Conservation (phyloP, 495 filamentous ascomycete species). For the Cercophora sp. region DNA sequence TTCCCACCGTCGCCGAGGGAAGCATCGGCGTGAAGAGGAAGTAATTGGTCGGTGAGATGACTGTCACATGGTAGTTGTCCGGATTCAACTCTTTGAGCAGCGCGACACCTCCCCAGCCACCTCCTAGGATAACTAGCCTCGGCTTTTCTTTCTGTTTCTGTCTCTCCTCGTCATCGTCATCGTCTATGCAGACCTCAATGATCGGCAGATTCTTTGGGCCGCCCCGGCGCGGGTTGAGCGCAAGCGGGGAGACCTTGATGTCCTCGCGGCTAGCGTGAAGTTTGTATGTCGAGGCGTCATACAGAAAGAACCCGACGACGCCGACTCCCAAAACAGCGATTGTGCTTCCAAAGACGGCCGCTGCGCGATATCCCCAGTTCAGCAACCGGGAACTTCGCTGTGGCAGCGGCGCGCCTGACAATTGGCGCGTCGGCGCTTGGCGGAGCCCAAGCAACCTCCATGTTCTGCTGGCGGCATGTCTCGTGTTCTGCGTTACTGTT, state of each 20-base stretch:
- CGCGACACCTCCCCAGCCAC: conserved; percentile 92
- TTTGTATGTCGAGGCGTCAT: conserved; percentile 88
- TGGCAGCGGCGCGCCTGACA: conserved; percentile 49
- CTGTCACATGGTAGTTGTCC: conserved; percentile 89
- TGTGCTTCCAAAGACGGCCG: conserved; percentile 47
- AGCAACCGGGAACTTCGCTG: conserved; percentile 38
- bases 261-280: conserved; percentile 61
- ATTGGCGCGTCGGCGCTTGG: conserved; percentile 23
- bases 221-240: conserved; percentile 74
- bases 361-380: conserved; percentile 49
- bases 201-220: conserved; percentile 97
- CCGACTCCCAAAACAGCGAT: conserved; percentile 41
- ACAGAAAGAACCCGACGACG: conserved; percentile 84
- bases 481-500: background rate
- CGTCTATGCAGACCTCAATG: conserved; percentile 77
- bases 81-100: conserved; percentile 86
- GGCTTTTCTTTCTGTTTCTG: conserved; percentile 76
- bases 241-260: conserved; percentile 75
- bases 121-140: conserved; percentile 84
- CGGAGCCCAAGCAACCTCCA: conserved; percentile 13
- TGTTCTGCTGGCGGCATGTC: background rate
- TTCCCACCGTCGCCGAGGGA: conserved; percentile 93
- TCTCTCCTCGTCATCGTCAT: conserved; percentile 71
- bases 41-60: conserved; percentile 91
- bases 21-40: conserved; percentile 98